Conservation (phyloP, 202 grass and related monocot species). For the Musa balbisiana region DNA sequence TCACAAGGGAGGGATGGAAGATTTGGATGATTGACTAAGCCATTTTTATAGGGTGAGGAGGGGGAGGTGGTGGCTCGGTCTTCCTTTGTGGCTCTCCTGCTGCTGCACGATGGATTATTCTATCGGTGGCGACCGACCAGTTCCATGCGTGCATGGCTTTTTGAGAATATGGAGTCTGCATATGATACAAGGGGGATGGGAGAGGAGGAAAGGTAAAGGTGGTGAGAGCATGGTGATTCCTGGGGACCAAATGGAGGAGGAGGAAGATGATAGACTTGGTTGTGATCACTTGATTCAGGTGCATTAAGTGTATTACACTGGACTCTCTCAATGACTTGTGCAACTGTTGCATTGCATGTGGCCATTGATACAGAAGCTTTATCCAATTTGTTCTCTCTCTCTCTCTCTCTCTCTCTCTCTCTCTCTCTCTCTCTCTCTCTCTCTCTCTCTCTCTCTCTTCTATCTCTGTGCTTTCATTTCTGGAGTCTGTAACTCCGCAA, state of each 20-base stretch:
- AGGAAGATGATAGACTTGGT: neutral
- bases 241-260: neutral
- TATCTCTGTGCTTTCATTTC: too few species aligned
- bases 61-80: conserved; percentile 31
- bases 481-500: too few species aligned
- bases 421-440: neutral
- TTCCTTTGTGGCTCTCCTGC: conserved; percentile 44
- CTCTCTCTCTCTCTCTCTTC: neutral
- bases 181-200: neutral
- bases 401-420: neutral
- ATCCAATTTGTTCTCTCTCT: neutral
- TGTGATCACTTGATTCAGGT: too few species aligned
- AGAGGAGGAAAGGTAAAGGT: neutral
- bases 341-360: too few species aligned
- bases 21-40: neutral
- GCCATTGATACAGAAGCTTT: too few species aligned
- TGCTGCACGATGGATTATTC: conserved; percentile 28
- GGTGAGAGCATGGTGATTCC: neutral
- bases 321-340: too few species aligned
- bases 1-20: neutral
- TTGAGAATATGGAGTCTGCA: conserved; percentile 23
- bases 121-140: conserved; percentile 58
- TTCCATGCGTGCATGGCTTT: conserved; percentile 19
- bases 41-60: neutral
- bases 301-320: too few species aligned